Evolutionary conservation across 2,329 filamentous ascomycete genomes (phyloP).

Genomic region (Penicillium sp.): DNA sequence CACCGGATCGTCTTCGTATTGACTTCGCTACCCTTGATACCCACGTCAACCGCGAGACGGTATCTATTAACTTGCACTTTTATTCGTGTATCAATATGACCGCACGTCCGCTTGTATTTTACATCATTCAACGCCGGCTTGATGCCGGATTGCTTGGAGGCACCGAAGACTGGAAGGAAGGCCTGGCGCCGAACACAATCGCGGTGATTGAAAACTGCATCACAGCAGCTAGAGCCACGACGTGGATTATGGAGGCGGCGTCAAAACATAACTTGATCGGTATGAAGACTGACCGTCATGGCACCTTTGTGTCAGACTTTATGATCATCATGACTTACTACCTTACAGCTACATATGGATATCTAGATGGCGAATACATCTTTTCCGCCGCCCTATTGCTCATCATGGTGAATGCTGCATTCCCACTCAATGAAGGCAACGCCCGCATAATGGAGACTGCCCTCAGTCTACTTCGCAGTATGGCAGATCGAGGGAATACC

Average conservation of each 20-base stretch:
- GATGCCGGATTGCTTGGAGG: constrained; percentile 34
- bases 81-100: constrained; percentile 62
- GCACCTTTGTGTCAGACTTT: not conserved
- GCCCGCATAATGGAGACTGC: constrained; percentile 48
- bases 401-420: constrained; percentile 56
- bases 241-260: constrained; percentile 52
- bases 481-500: constrained; percentile 56
- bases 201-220: constrained; percentile 56
- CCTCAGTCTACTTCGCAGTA: constrained; percentile 49
- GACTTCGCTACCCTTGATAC: constrained; percentile 47
- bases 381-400: constrained; percentile 57
- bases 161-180: constrained; percentile 48
- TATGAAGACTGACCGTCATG: constrained; percentile 25
- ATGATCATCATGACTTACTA: not conserved
- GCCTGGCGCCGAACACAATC: constrained; percentile 51
- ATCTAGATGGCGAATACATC: constrained; percentile 58
- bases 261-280: constrained; percentile 53
- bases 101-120: constrained; percentile 54
- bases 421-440: constrained; percentile 48
- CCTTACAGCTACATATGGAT: constrained; percentile 53
- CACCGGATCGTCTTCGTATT: constrained; percentile 51
- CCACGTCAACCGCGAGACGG: constrained; percentile 50
- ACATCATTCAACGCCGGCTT: constrained; percentile 53
- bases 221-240: constrained; percentile 51
- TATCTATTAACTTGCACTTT: constrained; percentile 56